Conservation (phyloP, 1,284 basidiomycete genomes). For the Cutaneotrichosporon sp. region DNA sequence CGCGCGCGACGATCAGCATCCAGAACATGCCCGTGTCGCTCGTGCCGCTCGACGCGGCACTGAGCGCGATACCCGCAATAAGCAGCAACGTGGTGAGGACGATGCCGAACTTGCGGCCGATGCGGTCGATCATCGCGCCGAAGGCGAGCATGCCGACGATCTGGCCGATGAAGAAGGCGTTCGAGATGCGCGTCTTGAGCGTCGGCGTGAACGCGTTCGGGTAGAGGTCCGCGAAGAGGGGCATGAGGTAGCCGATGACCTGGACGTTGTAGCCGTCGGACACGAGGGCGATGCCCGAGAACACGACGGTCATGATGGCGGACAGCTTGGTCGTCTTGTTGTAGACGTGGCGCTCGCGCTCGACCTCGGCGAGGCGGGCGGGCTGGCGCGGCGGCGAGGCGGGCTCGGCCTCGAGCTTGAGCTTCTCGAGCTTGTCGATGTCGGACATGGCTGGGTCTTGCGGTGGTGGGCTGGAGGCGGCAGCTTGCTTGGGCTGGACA, state of each 20-base stretch:
- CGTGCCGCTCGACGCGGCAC: constrained; percentile 26
- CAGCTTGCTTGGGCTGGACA: too few relatives aligned
- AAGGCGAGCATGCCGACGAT: constrained; percentile 32
- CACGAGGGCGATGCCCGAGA: constrained; percentile 25
- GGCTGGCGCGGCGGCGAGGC: neutral
- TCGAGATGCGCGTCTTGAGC: constrained; percentile 36
- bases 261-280: constrained; percentile 39
- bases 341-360: constrained; percentile 18
- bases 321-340: constrained; percentile 20
- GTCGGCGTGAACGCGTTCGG: constrained; percentile 22
- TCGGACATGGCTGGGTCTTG: neutral
- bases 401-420: constrained; percentile 7
- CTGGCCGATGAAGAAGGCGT: constrained; percentile 34
- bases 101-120: constrained; percentile 38
- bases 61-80: constrained; percentile 33
- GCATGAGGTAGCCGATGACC: constrained; percentile 25
- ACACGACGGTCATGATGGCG: constrained; percentile 15
- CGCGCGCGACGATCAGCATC: constrained; percentile 71
- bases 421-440: constrained; percentile 7
- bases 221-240: constrained; percentile 24
- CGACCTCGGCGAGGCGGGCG: constrained; percentile 19
- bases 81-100: constrained; percentile 34
- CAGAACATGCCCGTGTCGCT: constrained; percentile 60
- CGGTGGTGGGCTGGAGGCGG: neutral
- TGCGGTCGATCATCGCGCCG: constrained; percentile 34